Evolutionary conservation across 495 filamentous ascomycete genomes (phyloP), one percentile per base, ranked within the genome.

Genomic region (Penicillium psychrofluorescens): DNA sequence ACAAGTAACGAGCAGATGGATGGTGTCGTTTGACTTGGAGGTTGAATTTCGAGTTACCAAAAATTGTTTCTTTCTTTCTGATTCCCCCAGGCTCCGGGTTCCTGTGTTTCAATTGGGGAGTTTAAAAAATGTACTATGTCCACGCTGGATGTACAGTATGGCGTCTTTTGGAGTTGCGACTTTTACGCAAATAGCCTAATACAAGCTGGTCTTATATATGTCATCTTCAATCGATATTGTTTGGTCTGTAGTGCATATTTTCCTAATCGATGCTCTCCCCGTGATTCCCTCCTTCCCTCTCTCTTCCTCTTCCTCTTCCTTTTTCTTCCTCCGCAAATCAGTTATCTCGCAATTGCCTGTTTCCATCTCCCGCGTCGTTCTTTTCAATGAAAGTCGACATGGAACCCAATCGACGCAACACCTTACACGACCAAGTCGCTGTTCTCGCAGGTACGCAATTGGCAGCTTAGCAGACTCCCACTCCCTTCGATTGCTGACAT

Each of bases 1-100:
- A 50, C 47, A 62, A 56, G 39, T 63, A 51, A 22, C 22, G 22
- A 6, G 4, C 22, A 22, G 22, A 22, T 22, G 22, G 22, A 22
- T 22, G 22, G 22, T 3, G 22, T 22, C 22, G 22, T 22, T 22
- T 22, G 22, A 22, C 4, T 4, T 22, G 22, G 4, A 22, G 22
- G 6, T 22, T 22, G 22, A 41, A 16, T 0, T 12, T 10, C 32
- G 32, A 34, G 9, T 34, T 7, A 34, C 2, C 4, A 12, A 3
- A 12, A 4, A 11, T 34, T 34, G 32, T 37, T 6, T 42, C 13
- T 8, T 13, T 11, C 33, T 34, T 33, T 31, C 11, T 34, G 39
- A 30, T 11, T 36, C 32, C 10, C 22, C 29, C 12, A 22, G 9
- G 10, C 40, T 11, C 33, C 29, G 13, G 4, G 11, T 12, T 42